Evolutionary conservation across 345 rosid species (phyloP), one percentile per base, ranked within the genome.

Genomic region (Melaleuca quinquenervia): DNA sequence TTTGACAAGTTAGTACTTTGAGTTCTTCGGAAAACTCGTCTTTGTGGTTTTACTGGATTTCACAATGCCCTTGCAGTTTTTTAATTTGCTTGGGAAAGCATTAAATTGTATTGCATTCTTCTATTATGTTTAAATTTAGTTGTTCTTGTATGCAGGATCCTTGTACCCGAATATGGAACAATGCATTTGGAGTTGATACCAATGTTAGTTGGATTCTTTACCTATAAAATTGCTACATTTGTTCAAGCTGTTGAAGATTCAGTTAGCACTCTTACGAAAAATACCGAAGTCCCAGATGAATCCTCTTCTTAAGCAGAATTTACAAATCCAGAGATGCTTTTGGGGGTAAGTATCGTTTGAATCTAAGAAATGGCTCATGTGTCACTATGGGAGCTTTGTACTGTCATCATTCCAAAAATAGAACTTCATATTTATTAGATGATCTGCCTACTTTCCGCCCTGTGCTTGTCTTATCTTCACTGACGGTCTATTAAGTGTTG

Each of bases 181-280:
- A 89, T 96, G 95, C 98, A 90, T 60, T 89, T 96, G 84, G 93
- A 96, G 83, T 89, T 95, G 94, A 95, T 96, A 84, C 98, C 99
- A 2, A 95, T 95, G 96, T 87, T 96, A 84, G 98, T 96, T 74
- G 99, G 99, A 49, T 95, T 96, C 82, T 96, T 96, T 90, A 95
- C 98, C 49, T 95, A 97, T 91, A 97, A 97, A 91, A 90, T 96
- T 36, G 99, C 98, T 14, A 97, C 99, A 41, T 96, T 97, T 83
- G 84, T 89, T 88, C 98, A 96, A 94, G 98, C 98, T 55, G 50
- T 96, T 85, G 98, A 97, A 84, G 97, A 91, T 4, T 94, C 96
- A 11, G 84, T 96, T 86, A 24, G 93, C 86, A 82, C 87, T 3
- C 86, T 91, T 88, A 89, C 54, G 51, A 88, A 87, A 82, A 89